These are phyloP conservation scores for Colletotrichum falcatum DNA, from an alignment of 2,329 filamentous ascomycete species.

Conservation along the genomic window DNA sequence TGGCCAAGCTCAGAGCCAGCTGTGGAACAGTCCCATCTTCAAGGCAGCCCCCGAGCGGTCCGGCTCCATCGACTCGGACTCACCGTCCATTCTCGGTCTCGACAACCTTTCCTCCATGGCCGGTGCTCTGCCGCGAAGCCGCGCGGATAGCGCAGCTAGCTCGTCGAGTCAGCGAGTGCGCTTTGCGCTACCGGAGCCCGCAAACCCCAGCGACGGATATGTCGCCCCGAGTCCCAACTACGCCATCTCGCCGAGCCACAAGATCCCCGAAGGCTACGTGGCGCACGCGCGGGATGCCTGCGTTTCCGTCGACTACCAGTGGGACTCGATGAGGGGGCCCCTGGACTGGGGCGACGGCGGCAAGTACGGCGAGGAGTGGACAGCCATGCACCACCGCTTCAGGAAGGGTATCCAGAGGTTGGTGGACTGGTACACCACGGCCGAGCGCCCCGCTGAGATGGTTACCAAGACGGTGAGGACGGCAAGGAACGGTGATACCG, in stretches of 20 bases:
- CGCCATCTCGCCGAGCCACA: constrained; percentile 81
- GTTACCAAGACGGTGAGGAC: constrained; percentile 58
- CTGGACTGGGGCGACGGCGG: constrained; percentile 90
- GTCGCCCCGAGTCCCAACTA: constrained; percentile 83
- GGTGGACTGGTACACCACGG: constrained; percentile 83
- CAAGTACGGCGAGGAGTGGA: constrained; percentile 93
- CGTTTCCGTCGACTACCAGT: constrained; percentile 89
- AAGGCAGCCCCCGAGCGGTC: constrained; percentile 32
- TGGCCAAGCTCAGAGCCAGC: constrained; percentile 44
- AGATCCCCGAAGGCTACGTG: constrained; percentile 89
- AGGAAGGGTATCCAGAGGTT: constrained; percentile 81
- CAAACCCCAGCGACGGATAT: constrained; percentile 64
- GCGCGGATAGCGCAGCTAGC: constrained; percentile 44
- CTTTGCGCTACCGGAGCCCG: constrained; percentile 30
- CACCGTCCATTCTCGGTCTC: constrained; percentile 38
- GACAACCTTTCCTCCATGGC: constrained; percentile 50
- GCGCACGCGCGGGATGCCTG: constrained; percentile 91
- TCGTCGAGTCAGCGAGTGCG: constrained; percentile 41
- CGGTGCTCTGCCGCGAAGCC: constrained; percentile 50
- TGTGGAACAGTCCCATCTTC: constrained; percentile 52
- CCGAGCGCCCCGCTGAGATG: constrained; percentile 63
- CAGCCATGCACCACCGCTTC: constrained; percentile 92
- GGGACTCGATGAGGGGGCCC: constrained; percentile 88
- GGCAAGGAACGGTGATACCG: constrained; percentile 49
- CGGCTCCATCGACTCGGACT: constrained; percentile 41